These are phyloP conservation scores for Coemansia sp. DNA, from an alignment of 192 early-diverging fungal genomes.

Conservation along the genomic window DNA sequence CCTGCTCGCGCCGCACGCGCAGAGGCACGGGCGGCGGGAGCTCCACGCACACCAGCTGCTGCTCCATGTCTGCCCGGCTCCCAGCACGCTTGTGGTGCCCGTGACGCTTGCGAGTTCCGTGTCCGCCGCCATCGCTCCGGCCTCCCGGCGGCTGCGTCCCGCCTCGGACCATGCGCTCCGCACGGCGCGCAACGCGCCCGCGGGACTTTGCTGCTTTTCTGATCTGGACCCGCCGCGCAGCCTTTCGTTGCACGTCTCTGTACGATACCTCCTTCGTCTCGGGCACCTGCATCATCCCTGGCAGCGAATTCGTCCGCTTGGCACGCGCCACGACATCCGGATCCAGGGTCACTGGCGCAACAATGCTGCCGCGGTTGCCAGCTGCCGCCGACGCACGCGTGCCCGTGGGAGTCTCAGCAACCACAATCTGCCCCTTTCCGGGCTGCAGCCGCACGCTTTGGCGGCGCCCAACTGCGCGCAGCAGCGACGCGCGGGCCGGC, in stretches of 20 bases:
- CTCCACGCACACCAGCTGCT: constrained; percentile 37
- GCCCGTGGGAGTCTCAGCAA: constrained; percentile 34
- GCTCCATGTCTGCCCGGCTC: constrained; percentile 43
- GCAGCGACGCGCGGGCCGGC: constrained; percentile 41
- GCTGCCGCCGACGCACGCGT: constrained; percentile 2
- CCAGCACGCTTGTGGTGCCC: constrained; percentile 27
- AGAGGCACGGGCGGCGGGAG: constrained; percentile 50
- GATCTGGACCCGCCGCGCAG: constrained; percentile 24
- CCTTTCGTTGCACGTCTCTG: constrained; percentile 33
- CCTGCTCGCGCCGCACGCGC: constrained; percentile 43
- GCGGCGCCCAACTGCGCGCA: constrained; percentile 45
- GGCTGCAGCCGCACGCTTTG: constrained; percentile 49
- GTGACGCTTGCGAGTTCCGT: constrained; percentile 4
- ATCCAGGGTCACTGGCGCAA: constrained; percentile 6
- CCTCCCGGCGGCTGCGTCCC: constrained; percentile 9
- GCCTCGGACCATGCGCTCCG: constrained; percentile 42
- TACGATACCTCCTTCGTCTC: constrained; percentile 50
- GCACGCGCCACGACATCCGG: constrained; percentile 26
- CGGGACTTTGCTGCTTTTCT: constrained; percentile 14
- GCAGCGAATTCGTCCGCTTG: constrained; percentile 48
- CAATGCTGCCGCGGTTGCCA: constrained; percentile 3
- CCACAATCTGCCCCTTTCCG: constrained; percentile 44
- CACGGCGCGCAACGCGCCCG: constrained; percentile 27
- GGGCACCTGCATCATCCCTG: constrained; percentile 39
- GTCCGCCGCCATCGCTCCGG: constrained; percentile 1